Percentiles rank a stretch among this genome's conserved stretches.
Evolutionary conservation across 164 flowering plant genomes (phyloP).

Genomic region (Cinnamomum chago): DNA sequence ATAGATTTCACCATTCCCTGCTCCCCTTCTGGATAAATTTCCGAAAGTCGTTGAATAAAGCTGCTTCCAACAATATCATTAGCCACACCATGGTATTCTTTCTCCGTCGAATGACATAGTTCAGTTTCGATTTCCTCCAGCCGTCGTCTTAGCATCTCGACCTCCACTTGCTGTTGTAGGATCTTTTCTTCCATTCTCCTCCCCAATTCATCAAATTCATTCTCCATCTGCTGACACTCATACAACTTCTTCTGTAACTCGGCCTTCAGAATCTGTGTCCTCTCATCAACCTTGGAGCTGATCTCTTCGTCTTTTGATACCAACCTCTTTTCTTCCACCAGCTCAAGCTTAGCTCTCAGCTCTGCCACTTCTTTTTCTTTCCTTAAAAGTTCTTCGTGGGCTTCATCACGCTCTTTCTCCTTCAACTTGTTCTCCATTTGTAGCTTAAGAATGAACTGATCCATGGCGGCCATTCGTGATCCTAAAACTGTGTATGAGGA

Average conservation of each 20-base stretch:
- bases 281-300: slow-evolving; percentile 64
- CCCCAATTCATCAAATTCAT: slow-evolving; percentile 66
- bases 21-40: slow-evolving; percentile 53
- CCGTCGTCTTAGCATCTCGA: slow-evolving; percentile 64
- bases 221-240: slow-evolving; percentile 73
- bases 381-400: slow-evolving; percentile 54
- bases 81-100: slow-evolving; percentile 12
- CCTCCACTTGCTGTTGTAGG: slow-evolving; percentile 72
- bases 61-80: slow-evolving; percentile 37
- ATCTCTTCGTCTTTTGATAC: slow-evolving; percentile 63
- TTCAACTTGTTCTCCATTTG: slow-evolving; percentile 79
- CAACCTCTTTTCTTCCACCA: slow-evolving; percentile 31
- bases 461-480: slow-evolving; percentile 87
- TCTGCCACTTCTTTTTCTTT: slow-evolving; percentile 79
- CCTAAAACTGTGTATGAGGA: slow-evolving; percentile 66
- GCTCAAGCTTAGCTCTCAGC: slow-evolving; percentile 50
- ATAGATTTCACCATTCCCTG: slow-evolving; percentile 87
- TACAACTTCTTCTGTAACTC: slow-evolving; percentile 67
- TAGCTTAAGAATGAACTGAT: slow-evolving; percentile 74
- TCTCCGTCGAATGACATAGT: slow-evolving; percentile 35
- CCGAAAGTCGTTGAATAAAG: slow-evolving; percentile 59
- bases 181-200: slow-evolving; percentile 84
- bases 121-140: slow-evolving; percentile 77
- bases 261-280: slow-evolving; percentile 41
- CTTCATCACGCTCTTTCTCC: slow-evolving; percentile 79